Percentiles rank a stretch among this genome's conserved stretches.
Conservation (phyloP, 371 early-diverging fungal genomes). For the Rhizomucor pusillus region DNA sequence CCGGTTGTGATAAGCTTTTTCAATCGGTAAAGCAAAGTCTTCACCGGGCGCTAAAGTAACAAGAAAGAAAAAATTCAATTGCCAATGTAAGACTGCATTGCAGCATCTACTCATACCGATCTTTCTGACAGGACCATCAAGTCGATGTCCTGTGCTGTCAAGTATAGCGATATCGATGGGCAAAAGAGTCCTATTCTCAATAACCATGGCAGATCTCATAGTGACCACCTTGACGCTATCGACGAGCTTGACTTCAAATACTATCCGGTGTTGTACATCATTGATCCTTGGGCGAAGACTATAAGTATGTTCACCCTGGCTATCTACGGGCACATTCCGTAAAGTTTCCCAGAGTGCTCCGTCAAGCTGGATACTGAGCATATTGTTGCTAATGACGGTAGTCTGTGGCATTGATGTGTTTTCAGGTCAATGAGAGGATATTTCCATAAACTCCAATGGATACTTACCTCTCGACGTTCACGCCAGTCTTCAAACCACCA, state of each 20-base stretch:
- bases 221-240: constrained; percentile 91
- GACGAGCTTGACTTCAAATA: constrained; percentile 82
- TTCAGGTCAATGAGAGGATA: no score
- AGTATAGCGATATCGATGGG: constrained; percentile 81
- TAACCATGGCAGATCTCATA: constrained; percentile 80
- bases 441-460: no score
- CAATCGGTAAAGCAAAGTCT: constrained; percentile 83
- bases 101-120: constrained; percentile 35
- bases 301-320: constrained; percentile 79
- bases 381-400: constrained; percentile 51
- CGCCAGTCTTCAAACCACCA: constrained; percentile 98
- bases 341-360: constrained; percentile 90
- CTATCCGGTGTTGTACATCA: constrained; percentile 77
- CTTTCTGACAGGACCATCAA: constrained; percentile 43
- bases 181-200: constrained; percentile 79
- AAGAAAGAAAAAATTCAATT: neutral
- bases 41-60: constrained; percentile 68
- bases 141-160: constrained; percentile 55
- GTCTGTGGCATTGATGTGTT: constrained; percentile 13
- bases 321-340: constrained; percentile 84
- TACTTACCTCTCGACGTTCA: constrained; percentile 76
- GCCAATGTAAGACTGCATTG: neutral
- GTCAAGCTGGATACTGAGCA: constrained; percentile 81
- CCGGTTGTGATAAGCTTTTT: constrained; percentile 73
- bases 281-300: constrained; percentile 77